phyloP scores from a whole-genome alignment of 495 filamentous ascomycete species.

The Lentithecium fluviatile region DNA sequence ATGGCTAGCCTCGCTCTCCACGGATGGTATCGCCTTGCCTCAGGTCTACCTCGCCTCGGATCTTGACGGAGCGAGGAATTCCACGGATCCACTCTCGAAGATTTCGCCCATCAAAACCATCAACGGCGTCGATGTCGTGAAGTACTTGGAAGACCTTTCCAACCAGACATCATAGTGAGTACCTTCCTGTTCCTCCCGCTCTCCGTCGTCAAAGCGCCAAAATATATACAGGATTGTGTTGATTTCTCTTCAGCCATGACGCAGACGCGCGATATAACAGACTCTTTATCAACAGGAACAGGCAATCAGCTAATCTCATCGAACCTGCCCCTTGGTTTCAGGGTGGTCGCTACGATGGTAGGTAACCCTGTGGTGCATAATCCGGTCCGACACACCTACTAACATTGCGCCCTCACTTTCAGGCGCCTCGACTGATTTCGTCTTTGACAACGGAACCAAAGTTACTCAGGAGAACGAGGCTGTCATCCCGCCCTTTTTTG shows the following conservation, averaged over 20 bases:
- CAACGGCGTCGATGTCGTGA: background rate
- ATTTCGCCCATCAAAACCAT: background rate
- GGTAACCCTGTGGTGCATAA: too few species aligned
- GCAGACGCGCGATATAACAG: background rate
- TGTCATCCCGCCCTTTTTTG: background rate
- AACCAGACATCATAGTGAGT: too few species aligned
- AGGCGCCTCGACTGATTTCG: background rate
- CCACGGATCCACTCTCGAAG: background rate
- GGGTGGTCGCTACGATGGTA: background rate
- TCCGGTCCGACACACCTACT: too few species aligned
- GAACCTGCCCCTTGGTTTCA: background rate
- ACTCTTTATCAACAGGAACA: background rate
- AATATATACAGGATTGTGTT: too few species aligned
- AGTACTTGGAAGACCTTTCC: background rate
- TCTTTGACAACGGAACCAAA: background rate
- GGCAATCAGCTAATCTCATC: background rate
- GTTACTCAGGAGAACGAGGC: background rate
- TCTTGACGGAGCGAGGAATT: background rate
- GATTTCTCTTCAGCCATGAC: too few species aligned
- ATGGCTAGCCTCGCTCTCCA: background rate
- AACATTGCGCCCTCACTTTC: too few species aligned
- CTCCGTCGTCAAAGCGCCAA: too few species aligned
- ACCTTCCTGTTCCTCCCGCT: too few species aligned
- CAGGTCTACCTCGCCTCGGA: background rate
- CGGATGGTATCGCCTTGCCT: background rate